These are phyloP conservation scores for Entoloma clypeatum DNA, from an alignment of 1,284 basidiomycete genomes.

Conservation along the genomic window DNA sequence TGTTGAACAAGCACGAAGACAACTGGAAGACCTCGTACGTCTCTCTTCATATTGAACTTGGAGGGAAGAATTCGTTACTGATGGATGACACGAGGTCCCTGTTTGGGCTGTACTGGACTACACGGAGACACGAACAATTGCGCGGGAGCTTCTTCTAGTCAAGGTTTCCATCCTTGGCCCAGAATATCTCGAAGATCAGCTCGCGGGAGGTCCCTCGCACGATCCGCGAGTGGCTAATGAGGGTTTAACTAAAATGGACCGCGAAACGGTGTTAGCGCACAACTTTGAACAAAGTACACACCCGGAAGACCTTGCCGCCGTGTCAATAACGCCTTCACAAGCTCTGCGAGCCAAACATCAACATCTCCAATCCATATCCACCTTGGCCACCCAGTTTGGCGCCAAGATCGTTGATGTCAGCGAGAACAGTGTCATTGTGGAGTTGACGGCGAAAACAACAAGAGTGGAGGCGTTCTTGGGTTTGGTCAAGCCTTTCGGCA, in stretches of 20 bases:
- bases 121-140: conserved; percentile 85
- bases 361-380: conserved; percentile 83
- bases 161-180: conserved; percentile 97
- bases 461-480: conserved; percentile 93
- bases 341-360: conserved; percentile 88
- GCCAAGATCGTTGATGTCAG: conserved; percentile 94
- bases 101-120: conserved; percentile 98
- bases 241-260: conserved; percentile 51
- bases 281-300: conserved; percentile 66
- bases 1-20: conserved; percentile 92
- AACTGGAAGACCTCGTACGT: conserved; percentile 89
- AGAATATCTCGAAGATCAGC: conserved; percentile 92
- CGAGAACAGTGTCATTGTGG: conserved; percentile 92
- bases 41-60: conserved; percentile 1
- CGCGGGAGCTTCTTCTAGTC: conserved; percentile 84
- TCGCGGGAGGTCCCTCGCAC: conserved; percentile 78
- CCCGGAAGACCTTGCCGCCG: conserved; percentile 32
- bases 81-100: conserved; percentile 62
- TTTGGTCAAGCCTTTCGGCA: conserved; percentile 91
- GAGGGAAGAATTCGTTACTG: conserved; percentile 7
- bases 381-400: conserved; percentile 86
- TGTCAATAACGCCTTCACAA: conserved; percentile 70
- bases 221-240: conserved; percentile 48
- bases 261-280: conserved; percentile 67
- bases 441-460: conserved; percentile 89